Evolutionary conservation across 305 asterid genomes (phyloP), one percentile per base, ranked within the genome.

Genomic region (Nicotiana rustica): DNA sequence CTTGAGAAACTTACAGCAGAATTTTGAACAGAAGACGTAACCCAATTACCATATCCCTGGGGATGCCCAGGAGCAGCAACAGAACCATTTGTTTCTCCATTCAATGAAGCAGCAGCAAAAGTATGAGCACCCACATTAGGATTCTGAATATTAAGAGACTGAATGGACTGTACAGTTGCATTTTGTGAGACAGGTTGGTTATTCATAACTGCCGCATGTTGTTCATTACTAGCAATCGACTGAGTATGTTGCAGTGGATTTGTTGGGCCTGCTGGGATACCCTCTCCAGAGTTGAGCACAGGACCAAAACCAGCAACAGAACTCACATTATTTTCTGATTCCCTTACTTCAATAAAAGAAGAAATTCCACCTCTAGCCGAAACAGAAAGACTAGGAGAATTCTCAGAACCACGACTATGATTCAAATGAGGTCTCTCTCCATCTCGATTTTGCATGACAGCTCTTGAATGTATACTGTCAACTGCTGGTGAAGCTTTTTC

Each of bases 21-120:
- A 83, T 80, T 88, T 86, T 91, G 98, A 77, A 85, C 86, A 41
- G 84, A 85, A 4, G 96, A 33, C 6, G 77, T 76, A 81, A 86
- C 90, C 96, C 97, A 92, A 4, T 82, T 86, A 75, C 85, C 83
- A 71, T 91, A 90, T 82, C 86, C 88, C 83, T 90, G 98, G 25
- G 89, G 85, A 79, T 88, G 93, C 21, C 87, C 93, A 25, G 86
- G 75, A 68, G 84, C 86, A 38, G 90, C 86, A 71, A 84, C 56
- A 77, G 83, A 81, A 56, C 80, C 21, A 66, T 52, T 86, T 18
- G 86, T 35, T 77, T 89, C 91, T 4, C 70, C 84, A 77, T 84
- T 83, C 82, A 76, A 88, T 49, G 86, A 19, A 62, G 82, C 85
- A 36, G 84, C 83, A 25, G 81, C 83, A 83, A 83, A 89, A 66